Percentiles rank a stretch among this genome's conserved stretches.
These are phyloP conservation scores for Rhizopus arrhizus DNA, from an alignment of 371 early-diverging fungal species.

Conservation along the genomic window DNA sequence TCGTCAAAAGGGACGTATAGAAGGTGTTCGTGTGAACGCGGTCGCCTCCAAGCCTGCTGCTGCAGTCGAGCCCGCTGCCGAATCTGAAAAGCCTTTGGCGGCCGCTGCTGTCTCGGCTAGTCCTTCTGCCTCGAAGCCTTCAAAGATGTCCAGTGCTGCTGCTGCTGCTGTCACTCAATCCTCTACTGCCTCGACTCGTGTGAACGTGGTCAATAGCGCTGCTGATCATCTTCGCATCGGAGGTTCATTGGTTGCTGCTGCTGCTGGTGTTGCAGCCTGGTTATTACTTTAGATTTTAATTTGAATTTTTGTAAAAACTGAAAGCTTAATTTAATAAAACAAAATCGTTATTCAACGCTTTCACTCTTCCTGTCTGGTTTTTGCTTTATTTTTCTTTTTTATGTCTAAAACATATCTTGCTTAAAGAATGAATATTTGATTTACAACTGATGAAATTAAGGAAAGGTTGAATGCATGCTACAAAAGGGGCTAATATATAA, in stretches of 20 bases:
- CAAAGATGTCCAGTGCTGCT: conserved; percentile 11
- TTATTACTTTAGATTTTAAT: conserved; percentile 18
- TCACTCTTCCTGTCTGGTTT: no score
- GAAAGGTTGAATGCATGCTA: no score
- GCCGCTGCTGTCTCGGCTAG: conserved; percentile 12
- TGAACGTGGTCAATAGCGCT: not conserved
- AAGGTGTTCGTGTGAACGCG: not conserved
- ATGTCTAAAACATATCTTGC: no score
- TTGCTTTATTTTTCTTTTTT: no score
- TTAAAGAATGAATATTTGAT: no score
- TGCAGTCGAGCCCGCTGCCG: conserved; percentile 2
- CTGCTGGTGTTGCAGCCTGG: conserved; percentile 31
- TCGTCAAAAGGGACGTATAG: conserved; percentile 7
- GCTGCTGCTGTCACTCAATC: not conserved
- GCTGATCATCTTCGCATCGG: conserved; percentile 16
- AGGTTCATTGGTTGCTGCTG: conserved; percentile 21
- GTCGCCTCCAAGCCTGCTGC: conserved; percentile 5
- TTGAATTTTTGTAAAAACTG: no score
- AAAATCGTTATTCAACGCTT: no score
- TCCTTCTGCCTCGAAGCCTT: conserved; percentile 2
- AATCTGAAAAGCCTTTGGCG: conserved; percentile 11
- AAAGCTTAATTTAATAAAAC: no score
- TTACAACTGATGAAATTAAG: no score
- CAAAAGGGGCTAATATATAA: no score
- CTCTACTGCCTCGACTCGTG: not conserved